These are phyloP conservation scores for Neopestalotiopsis rosae DNA, from an alignment of 2,329 filamentous ascomycete species.

Conservation along the genomic window DNA sequence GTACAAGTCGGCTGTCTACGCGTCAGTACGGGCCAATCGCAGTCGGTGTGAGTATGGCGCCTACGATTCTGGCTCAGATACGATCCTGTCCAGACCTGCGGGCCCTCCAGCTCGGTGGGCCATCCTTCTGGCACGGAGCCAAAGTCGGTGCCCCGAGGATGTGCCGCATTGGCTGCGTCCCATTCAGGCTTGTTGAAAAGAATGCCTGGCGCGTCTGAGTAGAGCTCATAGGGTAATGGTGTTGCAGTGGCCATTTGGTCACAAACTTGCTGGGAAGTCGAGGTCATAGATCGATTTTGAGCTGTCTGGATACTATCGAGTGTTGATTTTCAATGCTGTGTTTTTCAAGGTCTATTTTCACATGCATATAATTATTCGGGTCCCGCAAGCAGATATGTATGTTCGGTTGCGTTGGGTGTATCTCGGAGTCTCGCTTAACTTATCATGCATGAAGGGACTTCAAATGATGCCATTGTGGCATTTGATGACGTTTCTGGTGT, in stretches of 20 bases:
- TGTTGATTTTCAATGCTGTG: too few relatives aligned
- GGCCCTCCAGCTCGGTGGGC: conserved; percentile 4
- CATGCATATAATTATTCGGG: background rate
- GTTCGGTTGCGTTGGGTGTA: background rate
- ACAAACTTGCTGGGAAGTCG: background rate
- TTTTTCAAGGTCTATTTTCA: background rate
- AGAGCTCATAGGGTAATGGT: conserved; percentile 1
- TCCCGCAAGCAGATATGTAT: background rate
- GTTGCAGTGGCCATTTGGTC: background rate
- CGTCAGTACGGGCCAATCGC: background rate
- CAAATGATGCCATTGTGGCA: background rate
- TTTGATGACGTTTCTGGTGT: background rate
- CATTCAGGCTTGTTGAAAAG: conserved; percentile 10
- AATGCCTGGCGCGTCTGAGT: conserved; percentile 1
- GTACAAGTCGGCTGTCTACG: background rate
- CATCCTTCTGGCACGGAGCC: conserved; percentile 7
- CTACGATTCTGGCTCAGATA: conserved; percentile 2
- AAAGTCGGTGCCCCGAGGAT: background rate
- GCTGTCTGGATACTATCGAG: too few relatives aligned
- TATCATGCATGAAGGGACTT: background rate
- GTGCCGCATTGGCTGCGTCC: conserved; percentile 1
- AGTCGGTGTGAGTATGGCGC: background rate
- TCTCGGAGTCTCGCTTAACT: background rate
- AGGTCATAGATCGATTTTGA: background rate
- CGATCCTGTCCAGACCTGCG: conserved; percentile 4